Evolutionary conservation across 1,284 basidiomycete species (phyloP).

Genomic region (Pseudozyma pruni): DNA sequence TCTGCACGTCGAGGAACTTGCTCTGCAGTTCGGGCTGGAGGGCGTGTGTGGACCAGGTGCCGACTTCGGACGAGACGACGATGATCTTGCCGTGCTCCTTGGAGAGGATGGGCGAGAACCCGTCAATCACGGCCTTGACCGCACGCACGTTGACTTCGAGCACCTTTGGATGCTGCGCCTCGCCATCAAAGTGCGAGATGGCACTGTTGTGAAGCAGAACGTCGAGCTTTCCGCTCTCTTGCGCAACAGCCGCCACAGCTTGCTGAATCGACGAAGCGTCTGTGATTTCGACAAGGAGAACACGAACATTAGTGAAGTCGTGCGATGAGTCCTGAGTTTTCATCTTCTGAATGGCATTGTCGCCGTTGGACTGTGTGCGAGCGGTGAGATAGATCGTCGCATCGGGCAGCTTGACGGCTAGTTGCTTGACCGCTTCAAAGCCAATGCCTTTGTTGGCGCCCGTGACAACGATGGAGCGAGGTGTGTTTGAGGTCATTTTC

Average conservation of each 20-base stretch:
- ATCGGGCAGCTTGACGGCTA: constrained; percentile 9
- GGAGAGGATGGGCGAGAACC: constrained; percentile 5
- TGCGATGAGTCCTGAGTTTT: neutral
- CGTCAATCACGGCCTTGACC: constrained; percentile 9
- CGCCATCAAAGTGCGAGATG: constrained; percentile 1
- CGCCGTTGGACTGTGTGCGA: constrained; percentile 17
- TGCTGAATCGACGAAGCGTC: constrained; percentile 7
- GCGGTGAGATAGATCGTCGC: constrained; percentile 12
- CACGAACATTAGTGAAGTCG: constrained; percentile 8
- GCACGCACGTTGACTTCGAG: constrained; percentile 12
- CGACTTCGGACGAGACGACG: constrained; percentile 23
- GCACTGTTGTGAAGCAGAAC: constrained; percentile 19
- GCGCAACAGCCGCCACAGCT: constrained; percentile 8
- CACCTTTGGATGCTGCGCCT: neutral
- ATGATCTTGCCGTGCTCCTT: constrained; percentile 3
- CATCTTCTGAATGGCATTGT: constrained; percentile 20
- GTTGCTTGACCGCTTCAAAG: constrained; percentile 17
- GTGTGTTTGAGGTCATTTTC: no score
- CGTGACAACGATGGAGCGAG: constrained; percentile 15
- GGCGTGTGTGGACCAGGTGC: constrained; percentile 2
- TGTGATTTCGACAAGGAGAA: constrained; percentile 9
- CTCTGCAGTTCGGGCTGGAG: neutral
- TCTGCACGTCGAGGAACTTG: constrained; percentile 1
- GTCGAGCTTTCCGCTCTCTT: constrained; percentile 11
- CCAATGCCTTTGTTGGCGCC: constrained; percentile 26